phyloP scores from a whole-genome alignment of 768 basidiomycete genomes.

The Collybia sordida region DNA sequence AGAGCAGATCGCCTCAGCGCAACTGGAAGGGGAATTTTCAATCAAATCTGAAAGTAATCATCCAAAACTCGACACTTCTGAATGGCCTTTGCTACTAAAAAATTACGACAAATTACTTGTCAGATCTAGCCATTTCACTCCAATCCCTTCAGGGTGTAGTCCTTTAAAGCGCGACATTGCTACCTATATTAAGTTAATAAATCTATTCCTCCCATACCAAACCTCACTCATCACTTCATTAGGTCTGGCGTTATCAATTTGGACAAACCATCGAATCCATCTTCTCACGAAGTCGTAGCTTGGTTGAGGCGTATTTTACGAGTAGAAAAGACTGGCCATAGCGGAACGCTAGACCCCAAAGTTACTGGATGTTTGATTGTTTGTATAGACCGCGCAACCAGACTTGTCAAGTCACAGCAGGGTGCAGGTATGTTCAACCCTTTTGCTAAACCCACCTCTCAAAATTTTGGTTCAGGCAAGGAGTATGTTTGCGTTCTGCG shows the following conservation, averaged over 20 bases:
- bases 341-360: constrained; percentile 97
- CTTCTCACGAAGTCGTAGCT: constrained; percentile 98
- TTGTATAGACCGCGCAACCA: constrained; percentile 97
- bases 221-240: constrained; percentile 6
- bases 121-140: constrained; percentile 96
- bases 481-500: constrained; percentile 98
- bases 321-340: constrained; percentile 98
- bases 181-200: constrained; percentile 83
- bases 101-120: constrained; percentile 97
- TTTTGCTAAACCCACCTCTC: not conserved
- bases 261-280: constrained; percentile 99
- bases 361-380: constrained; percentile 99
- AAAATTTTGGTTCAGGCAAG: constrained; percentile 62
- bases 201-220: not conserved
- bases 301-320: constrained; percentile 97
- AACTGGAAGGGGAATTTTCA: constrained; percentile 71
- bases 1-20: constrained; percentile 72
- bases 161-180: constrained; percentile 94
- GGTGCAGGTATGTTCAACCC: constrained; percentile 74
- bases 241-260: constrained; percentile 99
- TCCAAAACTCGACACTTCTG: constrained; percentile 87
- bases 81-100: constrained; percentile 98
- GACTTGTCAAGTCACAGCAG: constrained; percentile 97
- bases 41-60: constrained; percentile 78
- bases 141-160: constrained; percentile 90